phyloP scores from a whole-genome alignment of 306 rosid species.

The Macrotyloma uniflorum region DNA sequence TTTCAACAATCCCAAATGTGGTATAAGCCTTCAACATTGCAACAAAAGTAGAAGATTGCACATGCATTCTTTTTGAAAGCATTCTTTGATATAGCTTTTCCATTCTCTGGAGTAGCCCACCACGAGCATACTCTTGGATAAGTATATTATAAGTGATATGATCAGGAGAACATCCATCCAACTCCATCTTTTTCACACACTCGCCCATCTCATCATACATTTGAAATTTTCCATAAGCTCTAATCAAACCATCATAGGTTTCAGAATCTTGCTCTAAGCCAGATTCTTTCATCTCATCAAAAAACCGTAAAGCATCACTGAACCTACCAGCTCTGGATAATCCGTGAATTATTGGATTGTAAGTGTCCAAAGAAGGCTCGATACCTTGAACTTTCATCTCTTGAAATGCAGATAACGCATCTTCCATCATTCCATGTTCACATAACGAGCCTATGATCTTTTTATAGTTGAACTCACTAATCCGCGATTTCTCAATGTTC shows the following conservation, averaged over 20 bases:
- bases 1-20: conserved; percentile 64
- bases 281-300: conserved; percentile 62
- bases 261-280: conserved; percentile 51
- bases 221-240: conserved; percentile 67
- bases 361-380: conserved; percentile 51
- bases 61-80: conserved; percentile 61
- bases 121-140: conserved; percentile 65
- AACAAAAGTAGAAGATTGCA: conserved; percentile 63
- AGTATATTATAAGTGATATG: conserved; percentile 70
- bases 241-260: conserved; percentile 66
- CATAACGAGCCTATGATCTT: conserved; percentile 55
- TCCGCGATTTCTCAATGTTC: conserved; percentile 59
- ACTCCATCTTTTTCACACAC: conserved; percentile 68
- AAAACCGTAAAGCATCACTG: conserved; percentile 47
- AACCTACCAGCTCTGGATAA: conserved; percentile 56
- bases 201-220: conserved; percentile 73
- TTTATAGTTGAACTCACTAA: conserved; percentile 58
- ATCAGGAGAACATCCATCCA: conserved; percentile 62
- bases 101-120: conserved; percentile 65
- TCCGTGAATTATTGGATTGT: conserved; percentile 62
- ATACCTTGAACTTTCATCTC: conserved; percentile 61
- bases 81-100: conserved; percentile 60
- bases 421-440: conserved; percentile 64
- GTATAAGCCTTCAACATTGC: conserved; percentile 77
- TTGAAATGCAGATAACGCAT: conserved; percentile 50